Evolutionary conservation across 495 filamentous ascomycete species (phyloP).

Genomic region (Tetracladium setigerum): DNA sequence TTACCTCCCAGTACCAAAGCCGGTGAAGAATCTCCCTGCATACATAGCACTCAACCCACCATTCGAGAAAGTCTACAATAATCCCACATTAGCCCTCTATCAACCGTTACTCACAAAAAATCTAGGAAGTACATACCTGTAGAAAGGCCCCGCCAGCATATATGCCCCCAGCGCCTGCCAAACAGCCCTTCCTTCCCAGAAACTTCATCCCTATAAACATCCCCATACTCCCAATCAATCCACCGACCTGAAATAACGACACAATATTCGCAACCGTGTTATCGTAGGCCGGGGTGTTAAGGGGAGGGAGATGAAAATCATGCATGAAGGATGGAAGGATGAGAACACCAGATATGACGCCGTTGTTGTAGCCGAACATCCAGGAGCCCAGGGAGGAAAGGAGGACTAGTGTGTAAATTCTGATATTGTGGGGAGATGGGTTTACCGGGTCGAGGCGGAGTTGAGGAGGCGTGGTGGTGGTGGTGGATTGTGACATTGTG

Average conservation of each 20-base stretch:
- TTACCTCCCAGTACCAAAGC: constrained; percentile 6
- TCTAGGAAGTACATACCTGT: constrained; percentile 8
- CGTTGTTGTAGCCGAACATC: constrained; percentile 19
- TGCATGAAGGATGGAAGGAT: constrained; percentile 10
- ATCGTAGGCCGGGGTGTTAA: constrained; percentile 2
- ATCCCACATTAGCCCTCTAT: background rate
- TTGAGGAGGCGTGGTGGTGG: too few relatives aligned
- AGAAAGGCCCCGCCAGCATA: constrained; percentile 10
- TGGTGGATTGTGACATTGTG: too few relatives aligned
- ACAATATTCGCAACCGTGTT: constrained; percentile 10
- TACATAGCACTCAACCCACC: constrained; percentile 8
- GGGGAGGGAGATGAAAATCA: constrained; percentile 7
- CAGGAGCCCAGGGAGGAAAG: constrained; percentile 14
- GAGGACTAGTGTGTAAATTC: constrained; percentile 9
- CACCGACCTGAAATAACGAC: constrained; percentile 12
- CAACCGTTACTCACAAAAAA: background rate
- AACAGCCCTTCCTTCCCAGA: constrained; percentile 7
- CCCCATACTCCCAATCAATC: constrained; percentile 6
- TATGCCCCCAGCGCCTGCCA: constrained; percentile 2
- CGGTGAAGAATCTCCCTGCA: constrained; percentile 6
- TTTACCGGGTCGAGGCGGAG: too few relatives aligned
- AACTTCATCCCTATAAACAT: constrained; percentile 1
- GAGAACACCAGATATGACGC: constrained; percentile 7
- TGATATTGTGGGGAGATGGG: too few relatives aligned
- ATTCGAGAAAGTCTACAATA: constrained; percentile 8